Evolutionary conservation across 495 filamentous ascomycete genomes (phyloP), one percentile per base, ranked within the genome.

Genomic region (Neurospora sp.): DNA sequence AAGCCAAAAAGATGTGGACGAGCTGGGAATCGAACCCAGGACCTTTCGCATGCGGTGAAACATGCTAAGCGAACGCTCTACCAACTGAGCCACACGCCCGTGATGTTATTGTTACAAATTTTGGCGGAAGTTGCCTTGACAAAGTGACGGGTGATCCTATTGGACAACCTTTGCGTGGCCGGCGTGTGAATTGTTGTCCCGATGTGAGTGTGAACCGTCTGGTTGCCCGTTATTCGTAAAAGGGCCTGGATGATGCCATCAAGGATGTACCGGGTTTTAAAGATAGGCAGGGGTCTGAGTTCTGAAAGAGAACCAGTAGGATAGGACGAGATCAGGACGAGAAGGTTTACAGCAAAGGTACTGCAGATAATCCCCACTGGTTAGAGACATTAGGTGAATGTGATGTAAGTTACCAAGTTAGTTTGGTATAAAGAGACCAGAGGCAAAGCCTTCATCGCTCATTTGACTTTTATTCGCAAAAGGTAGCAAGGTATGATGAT

Each of bases 11-110:
- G 23, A 38, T 2, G 3, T 78, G 77, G 77, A 77, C 77, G 75
- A 74, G 75, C 73, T 76, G 74, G 74, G 74, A 75, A 75, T 75
- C 74, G 74, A 75, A 75, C 74, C 74, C 74, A 75, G 74, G 74
- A 75, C 74, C 74, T 75, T 75, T 75, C 74, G 74, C 74, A 76
- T 72, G 70, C 37, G 10, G 3, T 8, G 5, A 18, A 60, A 10
- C 37, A 70, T 74, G 66, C 69, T 71, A 70, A 74, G 35, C 72
- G 62, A 42, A 40, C 40, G 40, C 40, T 42, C 40, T 42, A 42
- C 40, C 40, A 42, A 42, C 40, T 42, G 40, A 72, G 70, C 70
- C 70, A 72, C 70, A 72, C 70, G 70, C 70, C 70, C 37, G 37
- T 38, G 37, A 38, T 38, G 37, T 38, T 38, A 7, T 38, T 38